Evolutionary conservation across 1,139 yeast species (phyloP).

Genomic region (Arxiozyma bovina): DNA sequence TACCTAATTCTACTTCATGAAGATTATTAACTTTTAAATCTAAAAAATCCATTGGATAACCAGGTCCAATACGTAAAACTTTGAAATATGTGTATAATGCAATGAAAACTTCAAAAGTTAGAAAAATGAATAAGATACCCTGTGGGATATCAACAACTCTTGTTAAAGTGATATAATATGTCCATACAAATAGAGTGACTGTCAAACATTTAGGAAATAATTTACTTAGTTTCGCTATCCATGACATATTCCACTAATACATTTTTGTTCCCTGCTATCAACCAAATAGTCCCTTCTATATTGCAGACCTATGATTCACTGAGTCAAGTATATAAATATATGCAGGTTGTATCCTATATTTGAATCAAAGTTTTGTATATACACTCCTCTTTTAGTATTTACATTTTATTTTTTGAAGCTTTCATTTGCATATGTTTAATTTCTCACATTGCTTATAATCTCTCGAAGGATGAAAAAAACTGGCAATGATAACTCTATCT

Average conservation of each 20-base stretch:
- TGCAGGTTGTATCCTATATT: no score
- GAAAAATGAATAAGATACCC: conserved; percentile 5
- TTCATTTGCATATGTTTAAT: no score
- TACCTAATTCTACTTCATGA: conserved; percentile 25
- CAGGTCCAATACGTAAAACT: conserved; percentile 54
- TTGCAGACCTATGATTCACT: background rate
- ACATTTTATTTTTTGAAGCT: no score
- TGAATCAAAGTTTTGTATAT: no score
- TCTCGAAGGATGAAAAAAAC: no score
- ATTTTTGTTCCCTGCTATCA: background rate
- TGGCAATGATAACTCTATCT: no score
- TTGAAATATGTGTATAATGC: conserved; percentile 42
- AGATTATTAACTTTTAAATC: conserved; percentile 33
- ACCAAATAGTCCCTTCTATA: background rate
- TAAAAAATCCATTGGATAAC: conserved; percentile 47
- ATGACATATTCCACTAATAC: background rate
- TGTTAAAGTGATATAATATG: conserved; percentile 15
- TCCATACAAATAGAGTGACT: conserved; percentile 17
- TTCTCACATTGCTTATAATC: no score
- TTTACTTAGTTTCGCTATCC: background rate
- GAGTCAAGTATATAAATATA: no score
- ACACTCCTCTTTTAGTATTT: no score
- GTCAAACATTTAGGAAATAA: conserved; percentile 25
- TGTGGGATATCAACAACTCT: conserved; percentile 13
- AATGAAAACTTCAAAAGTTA: conserved; percentile 1